These are phyloP conservation scores for Phytopythium kandeliae DNA, from an alignment of 352 stramenopile genomes.

Conservation along the genomic window DNA sequence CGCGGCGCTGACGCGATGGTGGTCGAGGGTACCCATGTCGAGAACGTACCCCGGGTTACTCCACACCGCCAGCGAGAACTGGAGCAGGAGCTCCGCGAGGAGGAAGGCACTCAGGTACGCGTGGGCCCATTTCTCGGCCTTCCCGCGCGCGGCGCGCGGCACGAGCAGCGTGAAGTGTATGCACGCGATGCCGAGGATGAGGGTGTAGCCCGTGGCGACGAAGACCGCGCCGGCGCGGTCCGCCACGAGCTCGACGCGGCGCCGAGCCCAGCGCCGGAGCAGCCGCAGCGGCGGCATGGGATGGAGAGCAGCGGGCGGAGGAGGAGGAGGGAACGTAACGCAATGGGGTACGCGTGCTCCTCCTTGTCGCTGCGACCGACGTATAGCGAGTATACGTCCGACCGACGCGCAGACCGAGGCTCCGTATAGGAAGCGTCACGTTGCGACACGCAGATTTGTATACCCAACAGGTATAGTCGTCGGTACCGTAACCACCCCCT, in stretches of 20 bases:
- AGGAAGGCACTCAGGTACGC: slow-evolving; percentile 22
- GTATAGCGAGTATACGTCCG: background rate
- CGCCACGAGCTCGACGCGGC: background rate
- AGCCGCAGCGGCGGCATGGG: too few relatives aligned
- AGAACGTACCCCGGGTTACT: slow-evolving; percentile 31
- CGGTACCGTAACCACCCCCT: too few relatives aligned
- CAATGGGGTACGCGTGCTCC: too few relatives aligned
- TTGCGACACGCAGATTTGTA: background rate
- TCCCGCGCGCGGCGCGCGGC: slow-evolving; percentile 3
- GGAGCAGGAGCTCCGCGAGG: slow-evolving; percentile 24
- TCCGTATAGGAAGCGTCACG: background rate
- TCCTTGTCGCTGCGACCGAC: background rate
- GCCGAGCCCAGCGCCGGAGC: background rate
- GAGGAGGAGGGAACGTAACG: too few relatives aligned
- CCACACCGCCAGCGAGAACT: slow-evolving; percentile 37
- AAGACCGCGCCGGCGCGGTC: slow-evolving; percentile 12
- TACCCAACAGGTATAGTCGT: too few relatives aligned
- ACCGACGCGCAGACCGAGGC: too few relatives aligned
- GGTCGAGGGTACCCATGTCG: background rate
- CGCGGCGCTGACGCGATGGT: too few relatives aligned
- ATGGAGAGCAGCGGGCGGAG: too few relatives aligned
- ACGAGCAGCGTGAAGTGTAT: slow-evolving; percentile 32
- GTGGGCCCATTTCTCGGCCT: slow-evolving; percentile 2
- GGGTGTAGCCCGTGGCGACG: slow-evolving; percentile 22
- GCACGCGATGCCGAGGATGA: slow-evolving; percentile 19